These are phyloP conservation scores for Dictyostelium discoideum DNA, from an alignment of 78 protist genomes.

Conservation along the genomic window dicty_2.7 NC_007090.3:3418501-3419000, in stretches of 20 bases:
- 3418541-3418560: not conserved
- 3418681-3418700: conserved; percentile 12
- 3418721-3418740: conserved; percentile 25
- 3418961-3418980: conserved; percentile 28
- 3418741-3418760: conserved; percentile 58
- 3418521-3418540: conserved; percentile 33
- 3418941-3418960: conserved; percentile 40
- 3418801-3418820: conserved; percentile 29
- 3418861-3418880: conserved; percentile 81
- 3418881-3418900: conserved; percentile 40
- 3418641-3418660: conserved; percentile 39
- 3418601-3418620: conserved; percentile 53
- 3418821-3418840: conserved; percentile 77
- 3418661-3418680: conserved; percentile 55
- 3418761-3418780: conserved; percentile 1
- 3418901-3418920: conserved; percentile 70
- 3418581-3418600: conserved; percentile 55
- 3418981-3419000: conserved; percentile 27
- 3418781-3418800: not conserved
- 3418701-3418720: conserved; percentile 20
- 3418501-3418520: not conserved
- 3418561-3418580: conserved; percentile 56
- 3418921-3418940: conserved; percentile 56
- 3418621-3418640: conserved; percentile 45
- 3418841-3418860: conserved; percentile 70